These are phyloP conservation scores for Daedalea quercina DNA, from an alignment of 768 basidiomycete genomes.

Conservation along the genomic window DNA sequence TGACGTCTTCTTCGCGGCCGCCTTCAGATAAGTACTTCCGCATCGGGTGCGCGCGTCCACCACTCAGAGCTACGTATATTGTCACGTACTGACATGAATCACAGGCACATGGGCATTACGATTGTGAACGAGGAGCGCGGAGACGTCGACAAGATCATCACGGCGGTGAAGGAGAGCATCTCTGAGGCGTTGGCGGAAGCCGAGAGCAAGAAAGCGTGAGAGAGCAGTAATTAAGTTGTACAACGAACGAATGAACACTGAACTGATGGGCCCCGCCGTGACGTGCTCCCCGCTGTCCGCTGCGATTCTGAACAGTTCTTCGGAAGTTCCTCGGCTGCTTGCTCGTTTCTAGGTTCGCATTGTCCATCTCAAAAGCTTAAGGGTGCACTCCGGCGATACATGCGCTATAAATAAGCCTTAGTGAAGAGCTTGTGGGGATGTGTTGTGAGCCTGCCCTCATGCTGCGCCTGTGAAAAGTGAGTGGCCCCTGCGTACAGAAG, in stretches of 20 bases:
- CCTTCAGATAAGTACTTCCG: slow-evolving; percentile 81
- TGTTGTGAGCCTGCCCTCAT: too few relatives aligned
- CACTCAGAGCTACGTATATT: not conserved
- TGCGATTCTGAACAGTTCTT: not conserved
- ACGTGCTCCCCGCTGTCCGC: not conserved
- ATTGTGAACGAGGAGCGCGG: slow-evolving; percentile 63
- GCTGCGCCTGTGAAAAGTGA: too few relatives aligned
- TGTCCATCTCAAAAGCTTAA: not conserved
- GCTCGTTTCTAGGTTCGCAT: not conserved
- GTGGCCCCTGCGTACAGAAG: too few relatives aligned
- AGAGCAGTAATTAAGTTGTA: not conserved
- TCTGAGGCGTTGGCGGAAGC: slow-evolving; percentile 25
- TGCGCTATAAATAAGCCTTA: too few relatives aligned
- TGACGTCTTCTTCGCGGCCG: not conserved
- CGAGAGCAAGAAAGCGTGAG: slow-evolving; percentile 16
- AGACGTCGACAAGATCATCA: slow-evolving; percentile 70
- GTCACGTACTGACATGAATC: slow-evolving; percentile 1
- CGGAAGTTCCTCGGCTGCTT: not conserved
- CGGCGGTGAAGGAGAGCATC: slow-evolving; percentile 55
- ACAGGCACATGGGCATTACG: slow-evolving; percentile 87
- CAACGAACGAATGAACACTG: not conserved
- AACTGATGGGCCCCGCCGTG: not conserved
- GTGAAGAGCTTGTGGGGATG: too few relatives aligned
- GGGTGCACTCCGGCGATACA: not conserved
- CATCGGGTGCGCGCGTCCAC: slow-evolving; percentile 50